Conservation (phyloP, 495 filamentous ascomycete species). For the Aspergillus kassunensis region DNA sequence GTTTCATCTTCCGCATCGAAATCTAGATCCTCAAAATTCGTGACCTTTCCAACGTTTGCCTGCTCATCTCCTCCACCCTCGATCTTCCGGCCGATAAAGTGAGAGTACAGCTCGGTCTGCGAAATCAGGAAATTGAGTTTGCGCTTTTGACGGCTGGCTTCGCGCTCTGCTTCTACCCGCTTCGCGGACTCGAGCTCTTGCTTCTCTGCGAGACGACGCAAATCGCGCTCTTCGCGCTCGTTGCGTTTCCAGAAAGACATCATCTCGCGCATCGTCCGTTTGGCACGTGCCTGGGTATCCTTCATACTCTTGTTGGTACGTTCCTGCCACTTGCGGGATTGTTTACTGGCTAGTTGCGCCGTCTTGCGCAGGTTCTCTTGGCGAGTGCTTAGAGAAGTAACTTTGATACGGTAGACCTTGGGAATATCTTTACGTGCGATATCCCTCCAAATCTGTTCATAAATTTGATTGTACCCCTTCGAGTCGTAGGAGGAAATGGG, state of each 20-base stretch:
- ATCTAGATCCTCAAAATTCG: conserved; percentile 88
- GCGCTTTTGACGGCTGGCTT: conserved; percentile 93
- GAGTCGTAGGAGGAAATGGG: conserved; percentile 63
- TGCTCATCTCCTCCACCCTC: conserved; percentile 87
- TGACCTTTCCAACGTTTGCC: conserved; percentile 61
- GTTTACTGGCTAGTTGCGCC: conserved; percentile 92
- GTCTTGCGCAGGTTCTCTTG: conserved; percentile 95
- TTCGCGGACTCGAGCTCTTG: conserved; percentile 96
- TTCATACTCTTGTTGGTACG: conserved; percentile 98
- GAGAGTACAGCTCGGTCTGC: conserved; percentile 96
- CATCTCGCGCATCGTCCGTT: conserved; percentile 99
- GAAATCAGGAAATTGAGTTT: conserved; percentile 99
- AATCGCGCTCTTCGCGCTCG: conserved; percentile 92
- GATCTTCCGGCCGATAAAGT: conserved; percentile 99
- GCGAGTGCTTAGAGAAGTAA: conserved; percentile 74
- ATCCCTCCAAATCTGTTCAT: conserved; percentile 97
- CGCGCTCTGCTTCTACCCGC: conserved; percentile 92
- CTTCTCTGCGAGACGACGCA: conserved; percentile 88
- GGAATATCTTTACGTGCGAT: conserved; percentile 89
- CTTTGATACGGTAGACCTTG: conserved; percentile 83
- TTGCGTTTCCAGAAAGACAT: conserved; percentile 99
- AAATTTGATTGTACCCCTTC: conserved; percentile 94
- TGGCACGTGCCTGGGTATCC: conserved; percentile 93
- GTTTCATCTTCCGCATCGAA: conserved; percentile 95
- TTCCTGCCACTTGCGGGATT: conserved; percentile 94